A percentile compares a stretch with the other conserved stretches of the same genome.
Evolutionary conservation across 2,329 filamentous ascomycete species (phyloP).

Genomic region (Aspergillus novofumigatus): DNA sequence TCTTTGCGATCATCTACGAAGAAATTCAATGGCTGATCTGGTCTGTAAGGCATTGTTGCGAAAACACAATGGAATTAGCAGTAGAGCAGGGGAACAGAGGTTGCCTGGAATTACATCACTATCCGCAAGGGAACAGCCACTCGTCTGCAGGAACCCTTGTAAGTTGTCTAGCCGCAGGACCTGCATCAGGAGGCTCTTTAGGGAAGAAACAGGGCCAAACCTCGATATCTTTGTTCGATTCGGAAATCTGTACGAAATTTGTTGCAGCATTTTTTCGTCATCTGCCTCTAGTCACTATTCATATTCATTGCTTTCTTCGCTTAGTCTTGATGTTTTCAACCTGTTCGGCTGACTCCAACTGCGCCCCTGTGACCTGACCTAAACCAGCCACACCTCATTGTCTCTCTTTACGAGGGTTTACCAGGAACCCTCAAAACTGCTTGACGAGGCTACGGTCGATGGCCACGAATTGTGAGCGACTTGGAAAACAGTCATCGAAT

Average conservation of each 20-base stretch:
- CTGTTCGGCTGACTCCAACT: slow-evolving; percentile 21
- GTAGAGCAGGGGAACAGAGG: neutral
- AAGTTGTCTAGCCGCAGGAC: neutral
- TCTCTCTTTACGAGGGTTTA: neutral
- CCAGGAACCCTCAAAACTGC: neutral
- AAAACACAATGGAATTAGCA: neutral
- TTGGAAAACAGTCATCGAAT: neutral
- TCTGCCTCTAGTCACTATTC: slow-evolving; percentile 1
- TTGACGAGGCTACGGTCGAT: neutral
- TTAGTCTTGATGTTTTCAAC: slow-evolving; percentile 5
- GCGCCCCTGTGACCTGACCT: slow-evolving; percentile 21
- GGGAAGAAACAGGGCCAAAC: neutral
- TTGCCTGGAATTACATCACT: neutral
- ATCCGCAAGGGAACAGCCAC: neutral
- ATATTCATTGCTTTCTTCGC: slow-evolving; percentile 2
- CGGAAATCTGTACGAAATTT: neutral
- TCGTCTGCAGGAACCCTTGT: neutral
- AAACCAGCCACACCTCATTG: slow-evolving; percentile 9
- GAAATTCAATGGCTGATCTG: neutral
- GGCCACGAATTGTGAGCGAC: neutral
- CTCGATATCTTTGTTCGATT: neutral
- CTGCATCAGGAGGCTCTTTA: neutral
- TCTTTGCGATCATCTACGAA: neutral
- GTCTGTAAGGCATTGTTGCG: neutral
- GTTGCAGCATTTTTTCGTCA: neutral